Evolutionary conservation across 768 basidiomycete genomes (phyloP).

Genomic region (Filobasidium floriforme): DNA sequence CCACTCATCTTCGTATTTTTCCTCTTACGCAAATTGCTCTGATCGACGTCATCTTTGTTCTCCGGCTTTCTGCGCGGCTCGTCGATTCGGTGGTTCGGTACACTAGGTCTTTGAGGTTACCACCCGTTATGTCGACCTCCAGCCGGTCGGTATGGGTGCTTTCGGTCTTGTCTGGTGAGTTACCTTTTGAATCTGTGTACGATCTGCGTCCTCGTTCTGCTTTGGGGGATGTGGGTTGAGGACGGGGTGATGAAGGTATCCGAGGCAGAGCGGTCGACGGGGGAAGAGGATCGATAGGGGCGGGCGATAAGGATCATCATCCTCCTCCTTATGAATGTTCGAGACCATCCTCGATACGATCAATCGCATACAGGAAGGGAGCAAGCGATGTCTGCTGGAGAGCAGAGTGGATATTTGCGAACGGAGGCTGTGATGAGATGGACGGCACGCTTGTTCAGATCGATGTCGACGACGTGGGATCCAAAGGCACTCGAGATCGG

Average conservation of each 20-base stretch:
- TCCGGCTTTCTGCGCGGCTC: background rate
- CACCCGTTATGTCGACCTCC: constrained; percentile 96
- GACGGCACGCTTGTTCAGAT: too few relatives aligned
- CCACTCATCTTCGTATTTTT: too few relatives aligned
- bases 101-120: constrained; percentile 62
- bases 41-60: background rate
- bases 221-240: background rate
- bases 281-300: background rate
- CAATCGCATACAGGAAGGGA: too few relatives aligned
- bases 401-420: too few relatives aligned
- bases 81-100: background rate
- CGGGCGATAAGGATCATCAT: too few relatives aligned
- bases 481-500: too few relatives aligned
- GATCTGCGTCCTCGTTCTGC: background rate
- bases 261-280: background rate
- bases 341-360: too few relatives aligned
- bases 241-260: background rate
- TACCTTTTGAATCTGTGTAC: background rate
- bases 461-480: too few relatives aligned
- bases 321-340: too few relatives aligned
- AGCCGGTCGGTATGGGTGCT: constrained; percentile 98
- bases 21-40: too few relatives aligned
- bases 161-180: constrained; percentile 95
- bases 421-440: too few relatives aligned
- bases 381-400: too few relatives aligned